phyloP scores from a whole-genome alignment of 1,284 basidiomycete species.

The Cystobasidiaceae sp. region DNA sequence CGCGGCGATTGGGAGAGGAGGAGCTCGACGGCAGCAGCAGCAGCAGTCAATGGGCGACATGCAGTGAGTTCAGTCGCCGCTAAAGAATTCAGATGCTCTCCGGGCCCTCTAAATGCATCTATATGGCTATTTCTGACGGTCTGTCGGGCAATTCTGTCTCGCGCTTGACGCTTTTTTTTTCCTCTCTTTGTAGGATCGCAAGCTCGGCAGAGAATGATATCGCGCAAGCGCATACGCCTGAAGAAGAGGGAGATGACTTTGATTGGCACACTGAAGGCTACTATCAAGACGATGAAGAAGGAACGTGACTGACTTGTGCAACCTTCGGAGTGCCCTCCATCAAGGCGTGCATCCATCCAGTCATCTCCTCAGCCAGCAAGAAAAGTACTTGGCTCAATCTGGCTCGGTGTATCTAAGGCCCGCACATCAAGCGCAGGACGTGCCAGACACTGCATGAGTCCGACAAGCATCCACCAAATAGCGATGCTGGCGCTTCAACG shows the following conservation, averaged over 20 bases:
- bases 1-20: not conserved
- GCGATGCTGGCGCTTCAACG: too few relatives aligned
- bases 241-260: conserved; percentile 21
- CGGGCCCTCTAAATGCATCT: not conserved
- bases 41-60: not conserved
- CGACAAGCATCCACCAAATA: too few relatives aligned
- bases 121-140: not conserved
- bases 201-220: not conserved
- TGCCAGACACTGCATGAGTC: too few relatives aligned
- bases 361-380: too few relatives aligned
- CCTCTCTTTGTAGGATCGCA: not conserved
- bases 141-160: not conserved
- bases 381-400: too few relatives aligned
- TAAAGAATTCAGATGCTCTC: not conserved
- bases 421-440: too few relatives aligned
- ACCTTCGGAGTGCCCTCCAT: too few relatives aligned
- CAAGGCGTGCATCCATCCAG: too few relatives aligned
- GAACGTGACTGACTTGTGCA: not conserved
- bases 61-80: not conserved
- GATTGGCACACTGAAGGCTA: conserved; percentile 23
- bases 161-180: not conserved
- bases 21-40: not conserved
- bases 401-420: too few relatives aligned
- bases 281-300: conserved; percentile 21
- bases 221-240: too few relatives aligned